These are phyloP conservation scores for Alisma plantagoaquatica DNA, from an alignment of 106 monocot species.

Conservation along the genomic window DNA sequence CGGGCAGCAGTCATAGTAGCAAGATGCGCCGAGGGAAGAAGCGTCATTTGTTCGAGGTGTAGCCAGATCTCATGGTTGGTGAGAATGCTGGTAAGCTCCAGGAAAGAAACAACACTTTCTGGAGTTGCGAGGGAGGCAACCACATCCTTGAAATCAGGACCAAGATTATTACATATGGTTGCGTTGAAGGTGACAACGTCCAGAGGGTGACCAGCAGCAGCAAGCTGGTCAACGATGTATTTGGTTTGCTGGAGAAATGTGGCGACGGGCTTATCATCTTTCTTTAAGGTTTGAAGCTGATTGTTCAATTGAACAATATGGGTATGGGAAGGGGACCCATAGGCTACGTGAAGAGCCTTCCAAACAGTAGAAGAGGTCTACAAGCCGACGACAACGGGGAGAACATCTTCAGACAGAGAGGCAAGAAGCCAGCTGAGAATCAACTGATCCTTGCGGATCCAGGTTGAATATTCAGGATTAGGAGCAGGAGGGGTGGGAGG, in stretches of 20 bases:
- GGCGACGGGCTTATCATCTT: not conserved
- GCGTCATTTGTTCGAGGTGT: not conserved
- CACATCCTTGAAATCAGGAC: not conserved
- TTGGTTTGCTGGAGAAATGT: slow-evolving; percentile 1
- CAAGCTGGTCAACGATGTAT: not conserved
- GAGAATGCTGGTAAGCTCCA: not conserved
- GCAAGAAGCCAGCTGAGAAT: not conserved
- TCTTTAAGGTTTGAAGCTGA: not conserved
- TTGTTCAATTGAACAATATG: not conserved
- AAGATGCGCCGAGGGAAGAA: not conserved
- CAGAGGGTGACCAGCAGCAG: not conserved
- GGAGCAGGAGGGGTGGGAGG: too few relatives aligned
- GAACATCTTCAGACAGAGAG: slow-evolving; percentile 5
- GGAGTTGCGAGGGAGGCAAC: not conserved
- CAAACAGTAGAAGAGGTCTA: not conserved
- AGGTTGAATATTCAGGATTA: not conserved
- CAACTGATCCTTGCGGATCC: not conserved
- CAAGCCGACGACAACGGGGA: not conserved
- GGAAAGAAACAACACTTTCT: not conserved
- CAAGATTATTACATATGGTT: not conserved
- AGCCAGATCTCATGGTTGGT: not conserved
- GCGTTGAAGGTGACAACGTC: not conserved
- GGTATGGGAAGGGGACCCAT: not conserved
- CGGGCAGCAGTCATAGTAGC: not conserved
- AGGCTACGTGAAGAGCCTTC: not conserved